Percentiles rank a stretch among this genome's conserved stretches.
Evolutionary conservation across 2,329 filamentous ascomycete genomes (phyloP).

Genomic region (Xylariaceae sp.): DNA sequence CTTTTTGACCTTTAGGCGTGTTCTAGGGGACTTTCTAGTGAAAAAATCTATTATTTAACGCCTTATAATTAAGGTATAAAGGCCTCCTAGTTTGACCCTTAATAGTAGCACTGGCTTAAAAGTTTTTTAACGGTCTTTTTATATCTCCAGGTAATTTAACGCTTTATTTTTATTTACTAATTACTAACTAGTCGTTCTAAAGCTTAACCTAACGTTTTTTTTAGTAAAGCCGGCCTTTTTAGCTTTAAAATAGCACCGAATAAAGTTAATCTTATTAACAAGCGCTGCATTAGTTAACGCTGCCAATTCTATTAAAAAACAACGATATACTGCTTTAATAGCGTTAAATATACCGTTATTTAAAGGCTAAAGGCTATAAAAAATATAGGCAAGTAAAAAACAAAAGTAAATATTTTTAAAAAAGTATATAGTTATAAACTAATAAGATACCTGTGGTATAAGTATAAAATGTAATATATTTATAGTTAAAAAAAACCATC

Average conservation of each 20-base stretch:
- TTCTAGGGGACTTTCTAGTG: background rate
- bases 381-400: background rate
- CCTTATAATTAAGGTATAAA: background rate
- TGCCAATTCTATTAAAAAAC: background rate
- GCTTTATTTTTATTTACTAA: background rate
- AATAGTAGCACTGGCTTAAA: background rate
- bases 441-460: too few relatives aligned
- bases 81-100: background rate
- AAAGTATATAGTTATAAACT: background rate
- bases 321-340: background rate
- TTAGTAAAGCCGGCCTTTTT: background rate
- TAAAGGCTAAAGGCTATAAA: background rate
- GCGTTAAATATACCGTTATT: background rate
- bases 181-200: background rate
- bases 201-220: background rate
- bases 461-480: too few relatives aligned
- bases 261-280: background rate
- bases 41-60: background rate
- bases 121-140: background rate
- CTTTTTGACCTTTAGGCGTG: background rate
- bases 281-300: background rate
- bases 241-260: background rate
- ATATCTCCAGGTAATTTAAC: background rate
- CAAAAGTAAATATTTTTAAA: background rate
- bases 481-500: too few relatives aligned